Conservation (phyloP, 805 yeast species). For the Candida ulmi region DNA sequence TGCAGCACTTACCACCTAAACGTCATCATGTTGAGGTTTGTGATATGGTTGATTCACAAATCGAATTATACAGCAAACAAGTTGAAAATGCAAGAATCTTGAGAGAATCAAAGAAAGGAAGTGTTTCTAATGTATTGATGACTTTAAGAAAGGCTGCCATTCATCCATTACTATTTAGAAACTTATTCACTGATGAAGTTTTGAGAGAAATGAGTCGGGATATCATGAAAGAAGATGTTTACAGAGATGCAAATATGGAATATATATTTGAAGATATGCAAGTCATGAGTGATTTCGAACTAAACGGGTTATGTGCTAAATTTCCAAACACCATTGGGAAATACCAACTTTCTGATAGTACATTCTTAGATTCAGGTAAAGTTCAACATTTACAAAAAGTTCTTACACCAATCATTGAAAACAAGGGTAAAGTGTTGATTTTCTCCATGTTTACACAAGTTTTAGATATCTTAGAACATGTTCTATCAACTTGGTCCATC, state of each 20-base stretch:
- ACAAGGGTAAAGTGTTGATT: conserved; percentile 59
- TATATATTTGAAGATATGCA: conserved; percentile 92
- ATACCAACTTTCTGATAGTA: conserved; percentile 47
- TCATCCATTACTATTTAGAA: conserved; percentile 84
- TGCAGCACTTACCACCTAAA: conserved; percentile 83
- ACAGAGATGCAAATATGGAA: conserved; percentile 62
- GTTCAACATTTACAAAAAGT: conserved; percentile 50
- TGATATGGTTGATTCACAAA: conserved; percentile 50
- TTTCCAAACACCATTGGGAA: conserved; percentile 59
- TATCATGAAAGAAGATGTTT: conserved; percentile 78
- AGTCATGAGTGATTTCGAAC: conserved; percentile 88
- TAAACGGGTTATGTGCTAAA: conserved; percentile 65
- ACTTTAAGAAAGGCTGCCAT: conserved; percentile 84
- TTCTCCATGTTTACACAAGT: conserved; percentile 93
- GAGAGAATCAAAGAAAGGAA: conserved; percentile 21
- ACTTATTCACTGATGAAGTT: conserved; percentile 47
- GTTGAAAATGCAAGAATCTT: conserved; percentile 35
- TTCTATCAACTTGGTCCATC: conserved; percentile 56
- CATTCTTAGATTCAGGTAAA: conserved; percentile 73
- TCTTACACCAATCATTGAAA: conserved; percentile 51
- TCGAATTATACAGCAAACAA: conserved; percentile 54
- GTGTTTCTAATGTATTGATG: conserved; percentile 76
- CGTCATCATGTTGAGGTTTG: conserved; percentile 60
- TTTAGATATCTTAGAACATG: conserved; percentile 78
- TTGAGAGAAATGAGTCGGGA: conserved; percentile 65